Conservation (phyloP, 768 basidiomycete species). For the Steccherinum ochraceum region DNA sequence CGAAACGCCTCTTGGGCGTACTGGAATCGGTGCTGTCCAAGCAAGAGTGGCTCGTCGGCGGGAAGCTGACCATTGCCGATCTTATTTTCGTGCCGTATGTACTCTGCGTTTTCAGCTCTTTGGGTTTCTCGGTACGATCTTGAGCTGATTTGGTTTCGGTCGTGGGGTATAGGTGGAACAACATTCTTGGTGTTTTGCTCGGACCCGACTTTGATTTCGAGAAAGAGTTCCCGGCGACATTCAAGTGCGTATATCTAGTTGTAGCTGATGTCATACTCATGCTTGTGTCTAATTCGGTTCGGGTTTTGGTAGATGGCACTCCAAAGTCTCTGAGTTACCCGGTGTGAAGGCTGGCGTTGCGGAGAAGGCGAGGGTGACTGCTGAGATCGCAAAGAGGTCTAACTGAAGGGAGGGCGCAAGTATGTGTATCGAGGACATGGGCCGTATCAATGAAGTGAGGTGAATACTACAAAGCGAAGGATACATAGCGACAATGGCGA, state of each 20-base stretch:
- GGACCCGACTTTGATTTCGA: background rate
- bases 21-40: slow-evolving; percentile 14
- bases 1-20: slow-evolving; percentile 15
- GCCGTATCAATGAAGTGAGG: too few species aligned
- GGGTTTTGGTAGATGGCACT: background rate
- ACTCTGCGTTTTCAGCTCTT: background rate
- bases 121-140: too few species aligned
- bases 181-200: background rate
- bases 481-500: too few species aligned
- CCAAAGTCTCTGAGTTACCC: too few species aligned
- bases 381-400: too few species aligned
- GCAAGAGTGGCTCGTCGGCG: slow-evolving; percentile 17
- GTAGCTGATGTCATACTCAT: background rate
- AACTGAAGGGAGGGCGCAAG: too few species aligned
- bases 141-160: too few species aligned
- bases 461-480: too few species aligned
- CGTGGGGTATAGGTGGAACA: background rate
- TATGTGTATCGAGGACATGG: too few species aligned
- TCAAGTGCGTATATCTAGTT: background rate
- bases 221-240: background rate
- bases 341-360: too few species aligned
- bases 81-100: slow-evolving; percentile 13
- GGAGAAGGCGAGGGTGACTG: too few species aligned
- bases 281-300: background rate
- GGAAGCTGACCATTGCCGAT: slow-evolving; percentile 13